Base-by-base conservation (phyloP, 805 yeast species). In the Metschnikowia kunwiensis region DNA sequence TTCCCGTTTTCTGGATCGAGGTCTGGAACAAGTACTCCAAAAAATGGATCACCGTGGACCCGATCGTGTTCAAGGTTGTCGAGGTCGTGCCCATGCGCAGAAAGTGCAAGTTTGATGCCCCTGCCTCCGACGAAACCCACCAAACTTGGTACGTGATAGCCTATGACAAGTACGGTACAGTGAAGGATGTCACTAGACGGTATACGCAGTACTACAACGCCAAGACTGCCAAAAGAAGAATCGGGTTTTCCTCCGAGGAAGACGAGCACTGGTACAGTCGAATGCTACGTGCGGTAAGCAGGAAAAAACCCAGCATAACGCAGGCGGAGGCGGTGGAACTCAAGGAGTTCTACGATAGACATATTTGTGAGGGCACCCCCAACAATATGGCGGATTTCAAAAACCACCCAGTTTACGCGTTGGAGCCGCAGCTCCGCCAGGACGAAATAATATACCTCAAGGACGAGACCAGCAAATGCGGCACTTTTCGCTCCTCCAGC, bases 1-100 rank as follows among this genome's bases (percentile, higher is more conserved):
- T 67, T 51, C 97, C 97, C 0, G 71, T 88, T 0, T 88, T 82
- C 53, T 93, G 98, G 98, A 80, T 80, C 15, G 98, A 93, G 56
- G 96, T 85, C 0, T 91, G 95, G 95, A 89, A 91, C 55, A 73
- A 74, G 33, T 76, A 72, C 40, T 61, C 77, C 5, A 72, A 78
- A 40, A 75, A 70, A 32, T 91, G 96, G 94, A 72, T 88, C n/a
- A 77, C 94, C 2, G 70, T 88, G 2, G 98, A 93, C 51, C 93
- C 97, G 0, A 64, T 81, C 0, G 80, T 81, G 19, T 72, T 80
- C 38, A 60, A 75, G 38, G 58, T 72, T 7, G 75, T 86, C 25
- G 95, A 86, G 57, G 66, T 75, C 22, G 73, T 82, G 6, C 74
- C 77, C 6, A 56, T 61, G 54, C 58, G 74, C 37, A 63, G 75